phyloP scores from a whole-genome alignment of 1,139 yeast genomes.

The Arxiozyma bovina region DNA sequence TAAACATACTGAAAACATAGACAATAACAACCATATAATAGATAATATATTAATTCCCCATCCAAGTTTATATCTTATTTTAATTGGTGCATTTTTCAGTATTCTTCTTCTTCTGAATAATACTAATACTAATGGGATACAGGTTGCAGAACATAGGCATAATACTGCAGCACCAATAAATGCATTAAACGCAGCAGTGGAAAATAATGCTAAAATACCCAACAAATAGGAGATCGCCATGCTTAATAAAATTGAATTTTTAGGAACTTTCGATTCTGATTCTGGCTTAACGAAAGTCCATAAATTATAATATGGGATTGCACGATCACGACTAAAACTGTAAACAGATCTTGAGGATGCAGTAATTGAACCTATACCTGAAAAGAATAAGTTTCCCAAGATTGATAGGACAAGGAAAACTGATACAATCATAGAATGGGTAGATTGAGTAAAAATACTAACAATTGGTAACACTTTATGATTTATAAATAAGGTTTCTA shows the following conservation, averaged over 20 bases:
- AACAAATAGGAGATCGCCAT: conserved; percentile 54
- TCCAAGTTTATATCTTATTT: conserved; percentile 51
- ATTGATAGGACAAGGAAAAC: conserved; percentile 58
- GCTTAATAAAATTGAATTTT: conserved; percentile 62
- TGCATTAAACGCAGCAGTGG: conserved; percentile 72
- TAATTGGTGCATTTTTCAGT: conserved; percentile 63
- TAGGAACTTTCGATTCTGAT: conserved; percentile 55
- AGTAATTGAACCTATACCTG: conserved; percentile 71
- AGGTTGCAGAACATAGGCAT: conserved; percentile 66
- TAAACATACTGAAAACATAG: conserved; percentile 56
- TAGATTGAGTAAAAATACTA: conserved; percentile 56
- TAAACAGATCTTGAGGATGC: conserved; percentile 82
- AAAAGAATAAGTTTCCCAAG: conserved; percentile 64
- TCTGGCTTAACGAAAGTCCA: conserved; percentile 59
- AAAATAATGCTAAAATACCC: conserved; percentile 57
- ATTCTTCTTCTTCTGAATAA: conserved; percentile 54
- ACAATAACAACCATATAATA: conserved; percentile 51
- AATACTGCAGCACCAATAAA: conserved; percentile 83
- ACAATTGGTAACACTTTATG: conserved; percentile 55
- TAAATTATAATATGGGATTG: conserved; percentile 57
- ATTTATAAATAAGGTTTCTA: conserved; percentile 46
- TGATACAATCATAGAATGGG: conserved; percentile 59
- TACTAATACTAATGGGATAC: conserved; percentile 61
- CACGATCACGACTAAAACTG: conserved; percentile 85
- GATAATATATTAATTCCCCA: conserved; percentile 55